Conservation (phyloP, 1,284 basidiomycete species). For the Lentinula novae-zelandiae region DNA sequence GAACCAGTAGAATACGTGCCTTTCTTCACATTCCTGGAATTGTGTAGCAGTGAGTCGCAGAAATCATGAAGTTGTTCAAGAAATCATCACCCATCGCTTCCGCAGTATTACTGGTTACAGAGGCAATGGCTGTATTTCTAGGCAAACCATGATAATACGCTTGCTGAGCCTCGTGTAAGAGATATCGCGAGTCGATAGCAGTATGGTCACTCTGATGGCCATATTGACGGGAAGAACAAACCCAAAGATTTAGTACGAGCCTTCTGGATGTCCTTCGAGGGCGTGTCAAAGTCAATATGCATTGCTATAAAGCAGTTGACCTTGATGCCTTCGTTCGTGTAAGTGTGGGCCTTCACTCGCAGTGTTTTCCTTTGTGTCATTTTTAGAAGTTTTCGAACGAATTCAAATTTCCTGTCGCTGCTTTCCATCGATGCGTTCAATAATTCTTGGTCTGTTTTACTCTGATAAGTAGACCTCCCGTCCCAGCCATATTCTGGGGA, state of each 20-base stretch:
- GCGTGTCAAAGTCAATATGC: conserved; percentile 38
- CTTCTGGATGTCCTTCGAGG: conserved; percentile 71
- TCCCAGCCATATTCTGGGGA: conserved; percentile 9
- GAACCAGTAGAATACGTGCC: conserved; percentile 32
- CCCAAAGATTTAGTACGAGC: conserved; percentile 20
- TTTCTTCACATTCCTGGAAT: conserved; percentile 46
- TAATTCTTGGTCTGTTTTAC: background rate
- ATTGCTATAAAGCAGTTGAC: too few species aligned
- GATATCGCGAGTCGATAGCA: conserved; percentile 60
- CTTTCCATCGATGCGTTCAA: conserved; percentile 57
- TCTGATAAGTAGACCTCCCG: background rate
- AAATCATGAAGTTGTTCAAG: background rate
- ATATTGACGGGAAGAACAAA: background rate
- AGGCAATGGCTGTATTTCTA: conserved; percentile 42
- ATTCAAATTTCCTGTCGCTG: conserved; percentile 61
- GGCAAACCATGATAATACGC: conserved; percentile 58
- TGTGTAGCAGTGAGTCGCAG: background rate
- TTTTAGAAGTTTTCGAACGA: conserved; percentile 52
- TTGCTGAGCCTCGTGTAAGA: conserved; percentile 70
- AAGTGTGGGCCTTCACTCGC: conserved; percentile 18
- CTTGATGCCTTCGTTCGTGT: conserved; percentile 58
- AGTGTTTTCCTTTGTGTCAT: too few species aligned
- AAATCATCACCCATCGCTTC: conserved; percentile 43
- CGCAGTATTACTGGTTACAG: conserved; percentile 64
- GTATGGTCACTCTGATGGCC: conserved; percentile 60